Conservation (phyloP, 2,329 filamentous ascomycete genomes). For the Colletotrichum orchidophilum region DNA sequence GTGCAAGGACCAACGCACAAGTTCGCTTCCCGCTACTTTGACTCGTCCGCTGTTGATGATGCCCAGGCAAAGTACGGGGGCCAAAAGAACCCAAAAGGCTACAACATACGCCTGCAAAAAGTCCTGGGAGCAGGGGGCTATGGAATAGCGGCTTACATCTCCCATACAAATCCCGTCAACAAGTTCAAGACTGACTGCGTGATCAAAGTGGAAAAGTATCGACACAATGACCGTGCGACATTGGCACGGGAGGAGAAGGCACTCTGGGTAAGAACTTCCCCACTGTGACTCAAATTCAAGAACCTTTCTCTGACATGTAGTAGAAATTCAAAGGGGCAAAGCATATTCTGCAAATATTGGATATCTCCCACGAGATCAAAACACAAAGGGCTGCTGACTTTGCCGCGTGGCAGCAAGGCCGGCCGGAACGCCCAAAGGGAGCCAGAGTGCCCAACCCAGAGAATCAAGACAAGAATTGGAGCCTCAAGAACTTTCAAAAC, state of each 20-base stretch:
- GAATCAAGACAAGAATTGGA: constrained; percentile 4
- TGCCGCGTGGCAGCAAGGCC: neutral
- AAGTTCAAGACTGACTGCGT: neutral
- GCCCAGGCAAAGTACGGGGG: neutral
- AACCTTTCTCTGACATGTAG: neutral
- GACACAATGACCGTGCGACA: neutral
- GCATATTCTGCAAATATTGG: constrained; percentile 41
- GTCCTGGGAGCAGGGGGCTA: constrained; percentile 40
- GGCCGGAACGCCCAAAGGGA: neutral
- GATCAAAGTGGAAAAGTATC: constrained; percentile 20
- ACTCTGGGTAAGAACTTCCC: constrained; percentile 7
- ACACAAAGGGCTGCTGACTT: neutral
- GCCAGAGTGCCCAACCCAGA: neutral
- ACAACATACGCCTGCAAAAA: constrained; percentile 38
- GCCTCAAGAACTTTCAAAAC: neutral
- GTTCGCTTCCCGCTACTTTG: neutral
- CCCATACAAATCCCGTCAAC: neutral
- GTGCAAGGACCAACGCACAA: neutral
- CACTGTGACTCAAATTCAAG: no score
- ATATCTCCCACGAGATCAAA: constrained; percentile 34
- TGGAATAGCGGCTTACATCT: constrained; percentile 37
- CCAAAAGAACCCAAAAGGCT: constrained; percentile 20
- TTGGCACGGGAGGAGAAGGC: constrained; percentile 21
- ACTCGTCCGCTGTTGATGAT: neutral
- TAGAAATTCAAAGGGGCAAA: constrained; percentile 39